A percentile compares a stretch with the other conserved stretches of the same genome.
Conservation (phyloP, 2,329 filamentous ascomycete species). For the Aspergillus ochraceoroseus region DNA sequence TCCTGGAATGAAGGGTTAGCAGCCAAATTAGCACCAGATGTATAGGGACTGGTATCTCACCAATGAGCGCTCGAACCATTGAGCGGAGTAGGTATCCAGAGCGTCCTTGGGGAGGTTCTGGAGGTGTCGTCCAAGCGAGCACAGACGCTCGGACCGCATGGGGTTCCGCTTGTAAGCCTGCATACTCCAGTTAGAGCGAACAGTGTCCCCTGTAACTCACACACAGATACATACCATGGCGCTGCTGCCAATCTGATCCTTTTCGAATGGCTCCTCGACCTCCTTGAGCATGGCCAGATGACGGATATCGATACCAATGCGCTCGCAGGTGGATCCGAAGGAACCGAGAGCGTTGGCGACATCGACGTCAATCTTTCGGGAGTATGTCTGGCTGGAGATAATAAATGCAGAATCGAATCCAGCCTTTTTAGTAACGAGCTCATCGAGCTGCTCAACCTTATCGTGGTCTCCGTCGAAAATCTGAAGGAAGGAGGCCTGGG, state of each 20-base stretch:
- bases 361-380: conserved; percentile 74
- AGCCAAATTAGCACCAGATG: neutral
- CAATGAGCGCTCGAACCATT: conserved; percentile 74
- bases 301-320: conserved; percentile 69
- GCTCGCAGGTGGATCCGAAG: conserved; percentile 72
- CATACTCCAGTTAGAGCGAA: conserved; percentile 40
- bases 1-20: conserved; percentile 43
- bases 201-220: neutral
- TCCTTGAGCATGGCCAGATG: conserved; percentile 74
- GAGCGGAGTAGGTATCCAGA: conserved; percentile 62
- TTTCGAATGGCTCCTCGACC: conserved; percentile 78
- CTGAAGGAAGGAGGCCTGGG: conserved; percentile 71
- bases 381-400: conserved; percentile 69
- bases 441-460: conserved; percentile 59
- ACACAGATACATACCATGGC: conserved; percentile 46
- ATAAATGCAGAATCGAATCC: conserved; percentile 58
- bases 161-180: conserved; percentile 61
- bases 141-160: conserved; percentile 57
- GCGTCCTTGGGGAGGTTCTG: conserved; percentile 53
- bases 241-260: conserved; percentile 67
- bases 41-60: conserved; percentile 18
- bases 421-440: conserved; percentile 61
- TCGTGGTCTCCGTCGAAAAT: conserved; percentile 59
- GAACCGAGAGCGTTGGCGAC: conserved; percentile 76
- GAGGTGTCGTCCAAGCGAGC: conserved; percentile 54